Percentiles rank a stretch among this genome's conserved stretches.
phyloP scores from a whole-genome alignment of 768 basidiomycete genomes.

The Rhodotorula babjevae region DNA sequence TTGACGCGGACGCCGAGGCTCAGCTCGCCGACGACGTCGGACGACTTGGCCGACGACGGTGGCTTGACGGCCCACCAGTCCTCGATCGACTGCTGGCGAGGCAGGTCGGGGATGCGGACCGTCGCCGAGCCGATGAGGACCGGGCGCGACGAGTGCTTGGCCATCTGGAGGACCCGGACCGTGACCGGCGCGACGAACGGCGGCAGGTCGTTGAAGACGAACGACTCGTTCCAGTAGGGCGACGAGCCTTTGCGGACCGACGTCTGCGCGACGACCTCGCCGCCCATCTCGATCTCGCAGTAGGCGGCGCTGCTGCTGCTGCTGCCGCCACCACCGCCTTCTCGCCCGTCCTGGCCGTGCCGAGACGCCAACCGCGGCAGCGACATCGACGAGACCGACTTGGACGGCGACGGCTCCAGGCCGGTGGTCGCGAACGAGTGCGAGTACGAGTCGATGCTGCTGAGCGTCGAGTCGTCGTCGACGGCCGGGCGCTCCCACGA shows the following conservation, averaged over 20 bases:
- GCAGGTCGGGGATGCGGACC: constrained; percentile 66
- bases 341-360: background rate
- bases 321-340: constrained; percentile 8
- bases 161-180: constrained; percentile 54
- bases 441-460: constrained; percentile 42
- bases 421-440: background rate
- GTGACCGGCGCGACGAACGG: constrained; percentile 65
- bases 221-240: constrained; percentile 78
- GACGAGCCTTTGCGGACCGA: constrained; percentile 60
- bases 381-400: background rate
- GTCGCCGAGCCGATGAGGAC: constrained; percentile 55
- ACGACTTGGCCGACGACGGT: constrained; percentile 1
- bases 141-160: constrained; percentile 39
- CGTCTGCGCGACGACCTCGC: constrained; percentile 71
- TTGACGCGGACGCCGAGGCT: constrained; percentile 67
- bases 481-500: constrained; percentile 16
- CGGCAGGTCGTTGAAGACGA: constrained; percentile 63
- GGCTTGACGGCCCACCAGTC: constrained; percentile 67
- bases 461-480: constrained; percentile 21
- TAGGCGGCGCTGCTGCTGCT: constrained; percentile 54
- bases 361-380: constrained; percentile 2
- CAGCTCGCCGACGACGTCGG: constrained; percentile 60
- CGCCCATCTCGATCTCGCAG: constrained; percentile 62
- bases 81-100: constrained; percentile 67
- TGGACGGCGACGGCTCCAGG: background rate